Percentiles rank a stretch among this genome's conserved stretches.
Conservation (phyloP, 306 rosid species). For the Lathyrus aphaca region DNA sequence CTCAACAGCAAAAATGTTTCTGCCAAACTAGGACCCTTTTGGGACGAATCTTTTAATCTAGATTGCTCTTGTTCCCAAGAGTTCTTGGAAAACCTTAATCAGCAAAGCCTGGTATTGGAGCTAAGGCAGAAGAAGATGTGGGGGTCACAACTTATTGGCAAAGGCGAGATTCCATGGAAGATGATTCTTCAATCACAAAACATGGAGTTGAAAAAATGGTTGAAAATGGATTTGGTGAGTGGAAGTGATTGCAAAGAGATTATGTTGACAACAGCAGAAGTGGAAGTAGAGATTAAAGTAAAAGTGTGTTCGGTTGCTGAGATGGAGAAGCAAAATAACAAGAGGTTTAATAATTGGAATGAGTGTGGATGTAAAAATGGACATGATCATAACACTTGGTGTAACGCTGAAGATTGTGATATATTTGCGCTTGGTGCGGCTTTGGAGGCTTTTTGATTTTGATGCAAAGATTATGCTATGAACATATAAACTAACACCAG, state of each 20-base stretch:
- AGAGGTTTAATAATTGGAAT: conserved; percentile 37
- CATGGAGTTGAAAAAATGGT: conserved; percentile 67
- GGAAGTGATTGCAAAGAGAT: conserved; percentile 32
- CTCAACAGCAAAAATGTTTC: conserved; percentile 56
- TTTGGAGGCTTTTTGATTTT: conserved; percentile 56
- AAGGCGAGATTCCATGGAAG: conserved; percentile 72
- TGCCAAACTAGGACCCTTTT: conserved; percentile 45
- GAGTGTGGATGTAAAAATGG: conserved; percentile 69
- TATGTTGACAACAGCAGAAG: conserved; percentile 35
- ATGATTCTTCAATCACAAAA: conserved; percentile 58
- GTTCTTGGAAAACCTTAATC: conserved; percentile 52
- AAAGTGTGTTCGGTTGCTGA: conserved; percentile 15
- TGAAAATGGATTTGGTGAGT: conserved; percentile 46
- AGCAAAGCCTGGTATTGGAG: conserved; percentile 72
- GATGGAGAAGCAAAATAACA: conserved; percentile 37
- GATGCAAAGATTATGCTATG: neutral
- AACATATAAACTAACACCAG: conserved; percentile 18
- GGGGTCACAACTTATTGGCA: conserved; percentile 71
- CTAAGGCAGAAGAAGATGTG: conserved; percentile 55
- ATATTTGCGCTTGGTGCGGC: conserved; percentile 60
- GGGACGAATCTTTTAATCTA: conserved; percentile 70
- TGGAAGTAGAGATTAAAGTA: conserved; percentile 60
- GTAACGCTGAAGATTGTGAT: conserved; percentile 57
- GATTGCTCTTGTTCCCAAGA: conserved; percentile 65
- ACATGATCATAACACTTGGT: conserved; percentile 39